phyloP scores from a whole-genome alignment of 2,329 filamentous ascomycete species.

The Drechslerella dactyloides region DNA sequence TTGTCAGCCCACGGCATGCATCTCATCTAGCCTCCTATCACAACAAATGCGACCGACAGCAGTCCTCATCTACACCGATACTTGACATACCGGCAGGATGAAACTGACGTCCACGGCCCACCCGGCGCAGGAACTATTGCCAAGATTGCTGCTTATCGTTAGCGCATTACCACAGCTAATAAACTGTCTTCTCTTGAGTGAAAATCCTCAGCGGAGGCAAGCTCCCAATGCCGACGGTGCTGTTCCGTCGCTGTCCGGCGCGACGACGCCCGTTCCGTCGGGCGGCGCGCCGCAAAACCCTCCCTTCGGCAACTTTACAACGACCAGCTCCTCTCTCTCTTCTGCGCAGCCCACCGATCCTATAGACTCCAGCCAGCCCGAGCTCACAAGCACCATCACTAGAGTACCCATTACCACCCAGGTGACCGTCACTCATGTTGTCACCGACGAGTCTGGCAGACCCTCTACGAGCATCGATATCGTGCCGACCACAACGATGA shows the following conservation, averaged over 20 bases:
- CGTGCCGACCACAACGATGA: conserved; percentile 43
- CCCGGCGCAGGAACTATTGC: conserved; percentile 4
- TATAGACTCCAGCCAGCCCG: conserved; percentile 4
- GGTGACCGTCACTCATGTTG: conserved; percentile 39
- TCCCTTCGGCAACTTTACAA: conserved; percentile 44
- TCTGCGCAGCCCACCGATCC: conserved; percentile 2
- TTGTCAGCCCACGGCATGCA: conserved; percentile 5
- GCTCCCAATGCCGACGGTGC: conserved; percentile 8
- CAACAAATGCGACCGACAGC: not conserved
- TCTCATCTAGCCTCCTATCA: not conserved
- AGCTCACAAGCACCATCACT: conserved; percentile 37
- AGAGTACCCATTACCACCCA: conserved; percentile 37
- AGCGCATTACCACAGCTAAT: conserved; percentile 10
- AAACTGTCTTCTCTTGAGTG: conserved; percentile 15
- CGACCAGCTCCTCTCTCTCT: conserved; percentile 13
- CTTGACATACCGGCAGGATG: conserved; percentile 4
- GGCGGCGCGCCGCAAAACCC: conserved; percentile 9
- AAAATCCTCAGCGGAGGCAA: conserved; percentile 27
- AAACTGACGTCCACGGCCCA: conserved; percentile 12
- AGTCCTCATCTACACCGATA: not conserved
- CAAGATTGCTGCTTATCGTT: conserved; percentile 14
- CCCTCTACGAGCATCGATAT: conserved; percentile 32
- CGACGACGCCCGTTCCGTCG: not conserved
- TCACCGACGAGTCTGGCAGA: conserved; percentile 42
- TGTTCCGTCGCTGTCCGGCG: not conserved